These are phyloP conservation scores for Monosporascus sp. DNA, from an alignment of 2,329 filamentous ascomycete species.

Conservation along the genomic window DNA sequence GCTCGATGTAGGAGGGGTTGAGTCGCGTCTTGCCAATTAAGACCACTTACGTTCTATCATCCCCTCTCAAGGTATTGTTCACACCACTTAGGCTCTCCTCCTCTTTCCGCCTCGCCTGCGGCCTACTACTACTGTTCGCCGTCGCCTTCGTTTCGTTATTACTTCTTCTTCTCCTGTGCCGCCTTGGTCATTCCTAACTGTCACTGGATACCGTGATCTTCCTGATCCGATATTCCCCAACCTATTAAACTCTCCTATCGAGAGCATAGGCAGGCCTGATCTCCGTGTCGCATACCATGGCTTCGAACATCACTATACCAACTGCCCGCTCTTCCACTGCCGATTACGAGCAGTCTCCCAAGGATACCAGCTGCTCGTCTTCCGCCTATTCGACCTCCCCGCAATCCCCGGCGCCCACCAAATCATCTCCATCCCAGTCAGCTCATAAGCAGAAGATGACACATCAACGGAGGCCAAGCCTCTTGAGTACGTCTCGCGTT, in stretches of 20 bases:
- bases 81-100: not conserved
- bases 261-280: not conserved
- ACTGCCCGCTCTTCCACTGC: conserved; percentile 32
- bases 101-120: not conserved
- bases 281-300: conserved; percentile 40
- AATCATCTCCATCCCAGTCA: conserved; percentile 36
- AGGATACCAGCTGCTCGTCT: conserved; percentile 45
- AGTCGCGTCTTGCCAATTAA: not conserved
- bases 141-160: not conserved
- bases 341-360: conserved; percentile 34
- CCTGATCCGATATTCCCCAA: too few species aligned
- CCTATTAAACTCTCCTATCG: not conserved
- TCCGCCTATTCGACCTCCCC: conserved; percentile 55
- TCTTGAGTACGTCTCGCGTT: conserved; percentile 47
- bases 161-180: not conserved
- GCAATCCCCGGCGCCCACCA: conserved; percentile 37
- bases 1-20: not conserved
- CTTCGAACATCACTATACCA: conserved; percentile 67
- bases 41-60: not conserved
- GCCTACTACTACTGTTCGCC: not conserved
- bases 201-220: not conserved
- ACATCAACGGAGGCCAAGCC: conserved; percentile 55
- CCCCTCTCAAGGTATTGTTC: not conserved
- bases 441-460: conserved; percentile 36
- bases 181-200: not conserved